These are phyloP conservation scores for Arthromyces matolae DNA, from an alignment of 768 basidiomycete species.

Conservation along the genomic window DNA sequence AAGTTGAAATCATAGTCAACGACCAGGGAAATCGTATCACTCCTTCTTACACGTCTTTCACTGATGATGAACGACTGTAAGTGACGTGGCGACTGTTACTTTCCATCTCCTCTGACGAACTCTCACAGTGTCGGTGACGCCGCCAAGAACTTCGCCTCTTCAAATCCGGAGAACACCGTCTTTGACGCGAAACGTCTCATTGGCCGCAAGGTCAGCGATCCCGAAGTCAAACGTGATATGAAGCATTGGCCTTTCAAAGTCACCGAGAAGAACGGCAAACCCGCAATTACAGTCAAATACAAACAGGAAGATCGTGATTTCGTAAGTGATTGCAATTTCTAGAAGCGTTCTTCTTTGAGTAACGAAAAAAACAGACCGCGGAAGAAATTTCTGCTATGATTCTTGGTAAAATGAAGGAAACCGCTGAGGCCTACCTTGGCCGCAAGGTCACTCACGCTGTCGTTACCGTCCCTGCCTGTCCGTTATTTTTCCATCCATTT, in stretches of 20 bases:
- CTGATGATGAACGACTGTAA: slow-evolving; percentile 73
- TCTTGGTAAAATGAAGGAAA: slow-evolving; percentile 97
- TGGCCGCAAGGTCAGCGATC: slow-evolving; percentile 79
- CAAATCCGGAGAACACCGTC: slow-evolving; percentile 90
- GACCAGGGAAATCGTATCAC: slow-evolving; percentile 90
- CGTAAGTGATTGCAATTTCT: slow-evolving; percentile 59
- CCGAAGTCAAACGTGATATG: slow-evolving; percentile 74
- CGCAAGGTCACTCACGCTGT: slow-evolving; percentile 96
- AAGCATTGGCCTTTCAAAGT: slow-evolving; percentile 93
- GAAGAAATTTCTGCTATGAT: slow-evolving; percentile 97
- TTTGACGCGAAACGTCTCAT: slow-evolving; percentile 97
- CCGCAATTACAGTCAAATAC: slow-evolving; percentile 73
- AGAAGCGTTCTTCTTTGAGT: background rate
- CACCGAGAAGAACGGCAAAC: slow-evolving; percentile 76
- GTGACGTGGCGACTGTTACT: slow-evolving; percentile 14
- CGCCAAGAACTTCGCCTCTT: slow-evolving; percentile 93
- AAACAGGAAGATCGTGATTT: slow-evolving; percentile 79
- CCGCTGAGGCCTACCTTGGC: slow-evolving; percentile 96
- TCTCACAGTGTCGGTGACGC: slow-evolving; percentile 77
- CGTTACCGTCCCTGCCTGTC: slow-evolving; percentile 95
- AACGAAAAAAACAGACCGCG: slow-evolving; percentile 55
- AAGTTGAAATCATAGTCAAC: slow-evolving; percentile 88
- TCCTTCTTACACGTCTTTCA: slow-evolving; percentile 82
- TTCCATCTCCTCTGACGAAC: slow-evolving; percentile 16
- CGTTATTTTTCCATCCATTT: slow-evolving; percentile 21